Base-by-base conservation (phyloP, 805 yeast genomes). In the Ogataea wickerhamii region DNA sequence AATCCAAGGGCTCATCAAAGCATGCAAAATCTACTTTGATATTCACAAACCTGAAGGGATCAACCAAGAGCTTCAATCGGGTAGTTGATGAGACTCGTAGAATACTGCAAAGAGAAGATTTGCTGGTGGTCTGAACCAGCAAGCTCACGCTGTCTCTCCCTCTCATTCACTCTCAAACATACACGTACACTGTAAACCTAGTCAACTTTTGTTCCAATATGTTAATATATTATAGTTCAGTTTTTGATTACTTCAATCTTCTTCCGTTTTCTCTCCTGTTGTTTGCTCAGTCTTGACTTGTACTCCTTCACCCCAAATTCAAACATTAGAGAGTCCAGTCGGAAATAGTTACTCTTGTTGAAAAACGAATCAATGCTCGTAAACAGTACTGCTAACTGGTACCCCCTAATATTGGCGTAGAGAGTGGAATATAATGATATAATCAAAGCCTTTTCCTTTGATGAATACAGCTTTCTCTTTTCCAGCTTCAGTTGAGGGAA, bases 21-120 rank as follows among this genome's bases (percentile, higher is more conserved):
- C 36, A 42, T 8, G 48, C 51, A 13, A 40, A 47, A 21, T 78
- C 86, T 31, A 73, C 68, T 41, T 63, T 83, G 24, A 71, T 71
- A 12, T 79, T 85, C 52, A 74, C 71, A 16, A 78, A 79, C 55
- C 71, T 74, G 22, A 77, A 74, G 46, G 93, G 93, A 5, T 80
- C 88, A 1, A 61, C 68, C 22, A 76, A 74, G 46, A 76, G 87
- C 5, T 73, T 83, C 36, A 71, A 64, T 24, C 78, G 78, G 44
- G 64, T 83, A 48, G 75, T 74, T 44, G 64, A 61, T 39, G 89
- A 83, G 53, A 72, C 82, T 45, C 78, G 76, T 49, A 78, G 75
- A 53, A 84, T 82, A 23, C 64, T 83, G 49, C 66, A 66, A 35
- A 78, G 78, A 55, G 88, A 82, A 56, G 77, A 78, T 23, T 84